phyloP scores from a whole-genome alignment of 139 green algal species.

The Mesotaenium endlicherianum region DNA sequence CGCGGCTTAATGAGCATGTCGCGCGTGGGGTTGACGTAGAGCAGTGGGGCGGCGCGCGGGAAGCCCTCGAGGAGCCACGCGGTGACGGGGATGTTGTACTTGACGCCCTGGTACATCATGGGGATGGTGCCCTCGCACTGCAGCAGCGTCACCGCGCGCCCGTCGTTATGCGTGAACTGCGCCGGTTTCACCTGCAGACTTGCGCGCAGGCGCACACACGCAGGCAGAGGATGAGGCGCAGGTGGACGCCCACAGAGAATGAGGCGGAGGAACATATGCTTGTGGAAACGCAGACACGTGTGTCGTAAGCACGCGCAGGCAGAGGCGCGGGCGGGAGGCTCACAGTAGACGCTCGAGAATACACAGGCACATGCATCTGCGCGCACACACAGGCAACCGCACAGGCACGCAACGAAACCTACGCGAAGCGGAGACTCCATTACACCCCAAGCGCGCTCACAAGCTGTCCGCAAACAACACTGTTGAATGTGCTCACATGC shows the following conservation, averaged over 20 bases:
- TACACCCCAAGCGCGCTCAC: too few relatives aligned
- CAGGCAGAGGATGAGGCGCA: background rate
- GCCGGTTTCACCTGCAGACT: constrained; percentile 34
- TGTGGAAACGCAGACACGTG: too few relatives aligned
- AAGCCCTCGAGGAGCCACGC: constrained; percentile 82
- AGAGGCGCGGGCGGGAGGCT: too few relatives aligned
- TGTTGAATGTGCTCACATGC: too few relatives aligned
- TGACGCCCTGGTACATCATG: constrained; percentile 77
- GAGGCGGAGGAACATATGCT: too few relatives aligned
- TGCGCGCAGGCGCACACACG: constrained; percentile 6
- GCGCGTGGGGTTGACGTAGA: constrained; percentile 78
- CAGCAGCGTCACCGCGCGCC: constrained; percentile 61
- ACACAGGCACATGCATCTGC: background rate
- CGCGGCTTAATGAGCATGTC: constrained; percentile 88
- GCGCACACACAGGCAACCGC: background rate
- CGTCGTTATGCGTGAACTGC: constrained; percentile 58
- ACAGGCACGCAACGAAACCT: background rate
- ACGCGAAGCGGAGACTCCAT: too few relatives aligned
- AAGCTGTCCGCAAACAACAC: too few relatives aligned
- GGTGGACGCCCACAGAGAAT: too few relatives aligned
- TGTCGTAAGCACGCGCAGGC: too few relatives aligned
- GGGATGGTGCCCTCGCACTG: constrained; percentile 80
- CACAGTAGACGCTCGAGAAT: too few relatives aligned
- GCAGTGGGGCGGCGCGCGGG: constrained; percentile 65
- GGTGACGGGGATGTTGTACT: constrained; percentile 92